Conservation (phyloP, 306 rosid genomes). For the Coriaria nepalensis region DNA sequence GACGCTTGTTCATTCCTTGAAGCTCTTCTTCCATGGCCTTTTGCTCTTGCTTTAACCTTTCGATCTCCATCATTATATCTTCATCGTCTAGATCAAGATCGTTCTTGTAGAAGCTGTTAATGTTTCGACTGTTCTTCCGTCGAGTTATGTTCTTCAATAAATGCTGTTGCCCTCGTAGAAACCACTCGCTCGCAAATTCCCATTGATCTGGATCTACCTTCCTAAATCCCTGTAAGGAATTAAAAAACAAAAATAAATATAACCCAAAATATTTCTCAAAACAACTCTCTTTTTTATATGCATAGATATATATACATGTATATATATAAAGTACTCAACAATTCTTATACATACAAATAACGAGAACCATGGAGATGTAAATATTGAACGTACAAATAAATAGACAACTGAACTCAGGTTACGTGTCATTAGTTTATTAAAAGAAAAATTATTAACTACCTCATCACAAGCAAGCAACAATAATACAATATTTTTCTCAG, state of each 20-base stretch:
- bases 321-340: no score
- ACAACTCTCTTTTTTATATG: no score
- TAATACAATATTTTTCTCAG: no score
- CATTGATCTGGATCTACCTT: slow-evolving; percentile 89
- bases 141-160: slow-evolving; percentile 48
- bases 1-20: slow-evolving; percentile 49
- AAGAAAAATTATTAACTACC: no score
- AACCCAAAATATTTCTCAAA: no score
- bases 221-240: slow-evolving; percentile 46
- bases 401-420: no score
- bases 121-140: slow-evolving; percentile 25
- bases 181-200: slow-evolving; percentile 96
- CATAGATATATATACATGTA: no score
- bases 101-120: slow-evolving; percentile 17
- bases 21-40: slow-evolving; percentile 45
- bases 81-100: slow-evolving; percentile 15
- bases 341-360: no score
- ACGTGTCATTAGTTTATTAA: no score
- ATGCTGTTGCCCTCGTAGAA: slow-evolving; percentile 68
- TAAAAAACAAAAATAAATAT: neutral
- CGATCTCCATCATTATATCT: slow-evolving; percentile 47
- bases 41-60: slow-evolving; percentile 61
- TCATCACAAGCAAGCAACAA: no score
- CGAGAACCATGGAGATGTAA: no score
- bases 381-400: no score